phyloP scores from a whole-genome alignment of 805 yeast species.

The Wickerhamomyces hampshirensis region DNA sequence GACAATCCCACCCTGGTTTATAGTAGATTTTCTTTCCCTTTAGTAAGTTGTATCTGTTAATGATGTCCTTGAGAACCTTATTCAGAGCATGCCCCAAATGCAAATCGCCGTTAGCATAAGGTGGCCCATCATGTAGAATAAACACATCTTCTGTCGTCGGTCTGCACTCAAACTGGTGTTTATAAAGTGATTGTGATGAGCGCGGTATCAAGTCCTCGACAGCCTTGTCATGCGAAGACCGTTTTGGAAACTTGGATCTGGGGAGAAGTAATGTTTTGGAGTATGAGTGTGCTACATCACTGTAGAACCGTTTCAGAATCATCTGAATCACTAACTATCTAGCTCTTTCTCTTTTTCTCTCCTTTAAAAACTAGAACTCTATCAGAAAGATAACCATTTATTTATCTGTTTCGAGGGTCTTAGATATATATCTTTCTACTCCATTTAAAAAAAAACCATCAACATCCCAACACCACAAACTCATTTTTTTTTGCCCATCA shows the following conservation, averaged over 20 bases:
- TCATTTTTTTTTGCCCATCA: too few species aligned
- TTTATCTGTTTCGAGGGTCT: too few species aligned
- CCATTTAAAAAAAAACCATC: too few species aligned
- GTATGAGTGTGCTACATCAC: slow-evolving; percentile 21
- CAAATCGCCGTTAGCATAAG: slow-evolving; percentile 93
- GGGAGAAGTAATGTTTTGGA: slow-evolving; percentile 45
- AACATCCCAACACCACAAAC: too few species aligned
- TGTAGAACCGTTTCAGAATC: not conserved
- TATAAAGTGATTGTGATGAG: slow-evolving; percentile 56
- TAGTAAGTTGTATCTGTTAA: slow-evolving; percentile 64
- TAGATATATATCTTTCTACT: too few species aligned
- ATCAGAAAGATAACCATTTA: too few species aligned
- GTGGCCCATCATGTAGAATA: slow-evolving; percentile 94
- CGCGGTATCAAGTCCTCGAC: slow-evolving; percentile 42
- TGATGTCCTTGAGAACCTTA: slow-evolving; percentile 82
- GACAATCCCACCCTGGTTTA: slow-evolving; percentile 98
- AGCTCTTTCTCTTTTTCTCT: too few species aligned
- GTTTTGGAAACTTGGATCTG: slow-evolving; percentile 57
- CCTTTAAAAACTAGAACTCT: not conserved
- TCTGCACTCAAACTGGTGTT: slow-evolving; percentile 46
- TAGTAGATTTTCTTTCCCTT: slow-evolving; percentile 62
- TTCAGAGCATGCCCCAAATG: slow-evolving; percentile 93
- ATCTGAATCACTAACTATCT: too few species aligned
- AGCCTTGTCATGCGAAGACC: slow-evolving; percentile 45
- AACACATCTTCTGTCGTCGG: slow-evolving; percentile 39